These are phyloP conservation scores for Trichoderma orchidacearum DNA, from an alignment of 495 filamentous ascomycete genomes.

Conservation along the genomic window DNA sequence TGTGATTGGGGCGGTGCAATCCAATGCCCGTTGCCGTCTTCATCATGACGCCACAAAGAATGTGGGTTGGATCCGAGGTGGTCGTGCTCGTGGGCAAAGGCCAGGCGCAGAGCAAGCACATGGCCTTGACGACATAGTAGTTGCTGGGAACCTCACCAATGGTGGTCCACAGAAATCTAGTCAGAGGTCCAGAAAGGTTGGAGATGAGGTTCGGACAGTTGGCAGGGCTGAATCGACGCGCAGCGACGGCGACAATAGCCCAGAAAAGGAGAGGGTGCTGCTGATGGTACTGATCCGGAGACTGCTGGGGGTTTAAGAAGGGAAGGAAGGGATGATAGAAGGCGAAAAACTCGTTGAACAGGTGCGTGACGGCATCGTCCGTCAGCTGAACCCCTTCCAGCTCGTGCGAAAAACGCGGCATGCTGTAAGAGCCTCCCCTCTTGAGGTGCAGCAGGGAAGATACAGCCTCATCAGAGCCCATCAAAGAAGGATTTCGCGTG, in stretches of 20 bases:
- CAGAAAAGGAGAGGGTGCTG: slow-evolving; percentile 71
- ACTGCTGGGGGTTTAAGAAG: slow-evolving; percentile 56
- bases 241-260: slow-evolving; percentile 72
- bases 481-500: slow-evolving; percentile 42
- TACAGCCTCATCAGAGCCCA: slow-evolving; percentile 76
- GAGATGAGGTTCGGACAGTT: slow-evolving; percentile 50
- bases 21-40: slow-evolving; percentile 85
- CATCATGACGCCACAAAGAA: slow-evolving; percentile 83
- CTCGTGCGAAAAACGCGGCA: slow-evolving; percentile 35
- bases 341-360: slow-evolving; percentile 73
- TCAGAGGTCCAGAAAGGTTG: slow-evolving; percentile 57
- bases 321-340: slow-evolving; percentile 78
- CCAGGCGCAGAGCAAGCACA: slow-evolving; percentile 84
- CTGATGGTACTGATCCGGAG: slow-evolving; percentile 63
- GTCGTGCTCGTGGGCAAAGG: slow-evolving; percentile 79
- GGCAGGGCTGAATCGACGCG: slow-evolving; percentile 48
- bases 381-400: slow-evolving; percentile 64
- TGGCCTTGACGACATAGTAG: slow-evolving; percentile 82
- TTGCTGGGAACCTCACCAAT: slow-evolving; percentile 71
- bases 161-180: slow-evolving; percentile 67
- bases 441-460: slow-evolving; percentile 68
- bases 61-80: slow-evolving; percentile 78
- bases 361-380: slow-evolving; percentile 54
- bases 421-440: slow-evolving; percentile 38
- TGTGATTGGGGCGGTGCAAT: slow-evolving; percentile 77